Evolutionary conservation across 2,329 filamentous ascomycete species (phyloP), one percentile per base, ranked within the genome.

Genomic region (Clarireedia paspali): DNA sequence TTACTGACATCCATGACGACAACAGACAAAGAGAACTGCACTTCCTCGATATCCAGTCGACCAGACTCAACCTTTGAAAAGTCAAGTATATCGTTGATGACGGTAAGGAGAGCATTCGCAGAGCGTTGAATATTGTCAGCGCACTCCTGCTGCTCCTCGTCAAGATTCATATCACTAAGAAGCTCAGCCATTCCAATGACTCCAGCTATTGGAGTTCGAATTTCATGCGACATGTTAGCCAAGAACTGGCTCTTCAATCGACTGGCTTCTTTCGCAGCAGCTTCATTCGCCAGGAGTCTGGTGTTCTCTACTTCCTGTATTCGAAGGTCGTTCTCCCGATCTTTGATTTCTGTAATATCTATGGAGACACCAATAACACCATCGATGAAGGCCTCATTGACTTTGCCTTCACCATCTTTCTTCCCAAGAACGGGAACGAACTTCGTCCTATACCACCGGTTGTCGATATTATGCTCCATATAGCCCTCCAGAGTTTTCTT

Each of bases 1-100:
- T 91, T 90, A 52, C 84, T 87, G 20, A 94, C 88, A 67, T 95
- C 90, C 47, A 84, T 79, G 6, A 91, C 81, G 12, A 90, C 82
- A 1, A 89, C 76, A 0, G 53, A 50, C 84, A 84, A 2, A 91
- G 74, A 89, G 64, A 91, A 92, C 59, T 89, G 87, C 0, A 91
- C 87, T 63, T 91, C 86, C 70, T 91, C 88, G 42, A 91, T 85
- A 60, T 91, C 87, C 20, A 91, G 72, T 6, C 85, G 77, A 3
- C 88, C 88, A 7, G 85, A 89, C 67, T 91, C 88, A 1, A 90
- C 85, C 69, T 95, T 95, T 4, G 89, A 94, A 68, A 95, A 91
- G 70, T 95, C 90, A 1, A 95, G 75, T 55, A 95, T 95, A 65
- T 95, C 90, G 66, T 95, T 95, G 70, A 95, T 95, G 42, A 95